Evolutionary conservation across 2,329 filamentous ascomycete genomes (phyloP).

Genomic region (Stagonosporopsis tanaceti): DNA sequence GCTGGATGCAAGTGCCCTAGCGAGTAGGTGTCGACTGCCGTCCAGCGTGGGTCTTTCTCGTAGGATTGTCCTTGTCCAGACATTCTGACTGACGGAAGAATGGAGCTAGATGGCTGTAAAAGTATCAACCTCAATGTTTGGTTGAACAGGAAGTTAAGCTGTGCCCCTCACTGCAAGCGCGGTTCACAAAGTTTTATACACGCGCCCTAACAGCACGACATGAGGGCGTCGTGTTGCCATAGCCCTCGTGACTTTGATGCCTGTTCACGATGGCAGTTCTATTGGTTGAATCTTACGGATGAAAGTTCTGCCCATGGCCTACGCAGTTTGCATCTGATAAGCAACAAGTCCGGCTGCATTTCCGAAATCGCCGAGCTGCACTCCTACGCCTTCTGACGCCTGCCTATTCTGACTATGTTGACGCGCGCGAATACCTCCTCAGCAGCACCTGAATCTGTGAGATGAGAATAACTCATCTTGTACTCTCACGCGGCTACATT

Average conservation of each 20-base stretch:
- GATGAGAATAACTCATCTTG: not conserved
- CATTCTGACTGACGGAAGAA: conserved; percentile 14
- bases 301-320: conserved; percentile 1
- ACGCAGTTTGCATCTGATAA: conserved; percentile 11
- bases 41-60: conserved; percentile 49
- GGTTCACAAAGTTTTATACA: not conserved
- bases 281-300: not conserved
- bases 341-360: conserved; percentile 13
- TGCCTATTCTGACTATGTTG: not conserved
- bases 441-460: not conserved
- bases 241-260: conserved; percentile 11
- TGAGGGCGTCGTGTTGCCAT: not conserved
- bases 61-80: conserved; percentile 28
- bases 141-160: not conserved
- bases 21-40: conserved; percentile 50
- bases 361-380: conserved; percentile 23
- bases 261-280: not conserved
- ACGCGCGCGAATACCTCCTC: not conserved
- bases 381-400: not conserved
- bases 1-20: conserved; percentile 46
- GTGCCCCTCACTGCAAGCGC: not conserved
- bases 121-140: not conserved
- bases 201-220: not conserved
- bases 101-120: not conserved
- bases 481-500: not conserved